Percentiles rank a stretch among this genome's conserved stretches.
These are phyloP conservation scores for Cryphonectria radicalis DNA, from an alignment of 2,329 filamentous ascomycete genomes.

Conservation along the genomic window DNA sequence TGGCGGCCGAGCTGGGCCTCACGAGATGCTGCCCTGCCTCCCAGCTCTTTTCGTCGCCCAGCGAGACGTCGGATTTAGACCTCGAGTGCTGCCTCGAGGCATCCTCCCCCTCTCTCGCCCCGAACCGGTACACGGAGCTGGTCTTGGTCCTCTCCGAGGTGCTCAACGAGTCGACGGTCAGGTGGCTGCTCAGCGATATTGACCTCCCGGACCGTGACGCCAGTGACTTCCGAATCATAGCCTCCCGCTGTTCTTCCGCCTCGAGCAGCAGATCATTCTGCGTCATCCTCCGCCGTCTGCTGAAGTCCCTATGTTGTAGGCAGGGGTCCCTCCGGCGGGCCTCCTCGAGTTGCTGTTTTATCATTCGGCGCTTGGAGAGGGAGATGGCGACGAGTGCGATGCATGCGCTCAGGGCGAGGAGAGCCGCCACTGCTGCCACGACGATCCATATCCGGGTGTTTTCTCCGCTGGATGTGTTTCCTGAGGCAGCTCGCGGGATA, in stretches of 20 bases:
- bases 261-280: slow-evolving; percentile 35
- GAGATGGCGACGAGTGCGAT: slow-evolving; percentile 32
- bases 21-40: slow-evolving; percentile 4
- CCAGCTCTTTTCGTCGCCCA: slow-evolving; percentile 16
- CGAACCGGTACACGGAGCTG: slow-evolving; percentile 28
- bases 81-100: slow-evolving; percentile 41
- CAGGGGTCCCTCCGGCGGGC: slow-evolving; percentile 35
- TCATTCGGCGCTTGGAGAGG: slow-evolving; percentile 26
- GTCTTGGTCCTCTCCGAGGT: slow-evolving; percentile 20
- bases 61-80: slow-evolving; percentile 2
- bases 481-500: slow-evolving; percentile 32
- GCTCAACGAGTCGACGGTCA: slow-evolving; percentile 10
- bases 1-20: slow-evolving; percentile 25
- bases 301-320: slow-evolving; percentile 33
- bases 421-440: slow-evolving; percentile 34
- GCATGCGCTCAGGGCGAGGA: slow-evolving; percentile 34
- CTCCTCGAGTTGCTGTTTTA: slow-evolving; percentile 31
- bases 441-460: slow-evolving; percentile 35
- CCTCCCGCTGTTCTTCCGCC: slow-evolving; percentile 44
- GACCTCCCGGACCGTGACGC: slow-evolving; percentile 34
- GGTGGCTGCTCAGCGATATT: slow-evolving; percentile 24
- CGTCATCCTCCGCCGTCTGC: slow-evolving; percentile 36
- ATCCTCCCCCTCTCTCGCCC: slow-evolving; percentile 42
- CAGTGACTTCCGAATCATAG: slow-evolving; percentile 51
- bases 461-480: slow-evolving; percentile 25